These are phyloP conservation scores for Acer campestre DNA, from an alignment of 345 rosid genomes.

Conservation along the genomic window DNA sequence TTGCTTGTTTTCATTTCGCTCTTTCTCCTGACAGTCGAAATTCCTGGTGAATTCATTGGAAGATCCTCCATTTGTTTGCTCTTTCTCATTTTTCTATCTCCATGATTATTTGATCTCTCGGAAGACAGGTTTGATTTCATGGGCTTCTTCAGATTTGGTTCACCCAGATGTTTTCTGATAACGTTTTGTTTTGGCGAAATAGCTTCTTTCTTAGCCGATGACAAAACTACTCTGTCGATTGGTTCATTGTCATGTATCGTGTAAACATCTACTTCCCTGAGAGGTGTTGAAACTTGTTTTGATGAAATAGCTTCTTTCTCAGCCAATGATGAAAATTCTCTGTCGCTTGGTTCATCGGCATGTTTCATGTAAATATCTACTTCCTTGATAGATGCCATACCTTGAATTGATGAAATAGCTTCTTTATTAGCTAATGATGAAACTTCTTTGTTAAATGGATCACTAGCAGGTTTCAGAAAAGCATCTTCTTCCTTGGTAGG, in stretches of 20 bases:
- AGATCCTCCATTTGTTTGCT: constrained; percentile 13
- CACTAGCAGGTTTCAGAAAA: background rate
- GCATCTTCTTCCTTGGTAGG: background rate
- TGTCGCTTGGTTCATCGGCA: constrained; percentile 6
- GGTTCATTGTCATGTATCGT: constrained; percentile 1
- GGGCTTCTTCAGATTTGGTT: constrained; percentile 19
- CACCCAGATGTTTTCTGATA: constrained; percentile 6
- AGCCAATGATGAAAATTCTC: background rate
- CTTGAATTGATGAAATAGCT: background rate
- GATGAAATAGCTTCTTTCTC: background rate
- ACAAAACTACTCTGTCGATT: constrained; percentile 16
- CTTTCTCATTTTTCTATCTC: background rate
- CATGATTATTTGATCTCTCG: constrained; percentile 23
- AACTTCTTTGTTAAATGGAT: constrained; percentile 8
- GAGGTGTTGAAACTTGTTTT: background rate
- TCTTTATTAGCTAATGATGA: background rate
- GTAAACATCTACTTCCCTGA: background rate
- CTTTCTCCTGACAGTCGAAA: constrained; percentile 28
- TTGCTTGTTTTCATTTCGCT: constrained; percentile 22
- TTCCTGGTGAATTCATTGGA: constrained; percentile 11
- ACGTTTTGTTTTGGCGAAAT: constrained; percentile 23
- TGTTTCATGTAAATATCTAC: background rate
- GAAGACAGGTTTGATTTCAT: constrained; percentile 10
- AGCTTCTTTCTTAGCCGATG: constrained; percentile 19
- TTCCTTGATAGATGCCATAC: background rate